A percentile compares a stretch with the other conserved stretches of the same genome.
Conservation (phyloP, 2,329 filamentous ascomycete species). For the Aspergillus aculeatinus region DNA sequence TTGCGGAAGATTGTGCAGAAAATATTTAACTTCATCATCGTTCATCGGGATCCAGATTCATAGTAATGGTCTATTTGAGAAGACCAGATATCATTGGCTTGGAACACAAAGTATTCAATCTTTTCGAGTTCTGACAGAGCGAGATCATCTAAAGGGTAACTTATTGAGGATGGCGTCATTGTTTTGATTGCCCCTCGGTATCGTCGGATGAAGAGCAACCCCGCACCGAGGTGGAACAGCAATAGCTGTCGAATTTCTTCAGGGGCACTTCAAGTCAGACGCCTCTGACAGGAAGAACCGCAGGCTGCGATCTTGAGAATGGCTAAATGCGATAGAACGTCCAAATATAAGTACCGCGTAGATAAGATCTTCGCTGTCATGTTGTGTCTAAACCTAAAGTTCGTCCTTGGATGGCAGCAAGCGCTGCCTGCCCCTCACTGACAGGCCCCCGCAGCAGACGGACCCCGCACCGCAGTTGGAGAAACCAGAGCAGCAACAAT, state of each 20-base stretch:
- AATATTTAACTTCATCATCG: no score
- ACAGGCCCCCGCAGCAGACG: not conserved
- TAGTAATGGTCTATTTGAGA: no score
- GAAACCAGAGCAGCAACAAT: conserved; percentile 5
- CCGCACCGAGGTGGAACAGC: no score
- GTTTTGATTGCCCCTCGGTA: conserved; percentile 20
- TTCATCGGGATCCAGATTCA: no score
- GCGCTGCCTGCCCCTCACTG: conserved; percentile 9
- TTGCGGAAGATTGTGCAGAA: no score
- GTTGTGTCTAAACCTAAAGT: not conserved
- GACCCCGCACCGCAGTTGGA: conserved; percentile 19
- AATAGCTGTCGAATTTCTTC: conserved; percentile 31
- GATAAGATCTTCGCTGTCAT: not conserved
- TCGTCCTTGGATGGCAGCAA: not conserved
- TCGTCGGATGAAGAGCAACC: conserved; percentile 13
- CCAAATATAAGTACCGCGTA: conserved; percentile 10
- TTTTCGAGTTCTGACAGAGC: no score
- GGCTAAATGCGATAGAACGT: no score
- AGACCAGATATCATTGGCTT: no score
- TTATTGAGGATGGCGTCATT: not conserved
- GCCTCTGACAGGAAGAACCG: no score
- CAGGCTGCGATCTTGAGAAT: no score
- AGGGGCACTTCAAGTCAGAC: conserved; percentile 11
- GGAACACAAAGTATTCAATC: no score
- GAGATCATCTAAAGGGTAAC: no score